phyloP scores from a whole-genome alignment of 208 protist species.

The Tritrichomonas foetus region DNA sequence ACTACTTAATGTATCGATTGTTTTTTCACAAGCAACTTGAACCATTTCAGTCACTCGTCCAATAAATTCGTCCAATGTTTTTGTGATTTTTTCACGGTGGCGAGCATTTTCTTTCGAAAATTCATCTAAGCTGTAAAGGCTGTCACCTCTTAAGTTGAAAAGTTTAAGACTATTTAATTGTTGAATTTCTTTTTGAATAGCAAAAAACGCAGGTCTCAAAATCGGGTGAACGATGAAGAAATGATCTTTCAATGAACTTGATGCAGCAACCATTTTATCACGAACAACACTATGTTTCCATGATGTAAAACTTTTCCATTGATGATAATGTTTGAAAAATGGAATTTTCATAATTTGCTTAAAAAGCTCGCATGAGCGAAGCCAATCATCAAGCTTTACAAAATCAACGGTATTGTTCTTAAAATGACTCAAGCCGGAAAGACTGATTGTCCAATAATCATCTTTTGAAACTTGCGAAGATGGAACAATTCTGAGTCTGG shows the following conservation, averaged over 20 bases:
- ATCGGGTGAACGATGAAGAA: not conserved
- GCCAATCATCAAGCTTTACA: not conserved
- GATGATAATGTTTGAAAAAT: constrained; percentile 42
- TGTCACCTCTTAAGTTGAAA: not conserved
- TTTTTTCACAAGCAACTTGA: constrained; percentile 34
- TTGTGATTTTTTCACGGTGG: not conserved
- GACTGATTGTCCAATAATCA: constrained; percentile 18
- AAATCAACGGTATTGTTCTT: constrained; percentile 4
- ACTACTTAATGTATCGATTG: constrained; percentile 3
- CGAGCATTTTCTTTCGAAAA: not conserved
- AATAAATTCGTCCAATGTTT: not conserved
- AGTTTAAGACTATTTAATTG: not conserved
- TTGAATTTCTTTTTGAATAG: constrained; percentile 31
- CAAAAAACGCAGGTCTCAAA: not conserved
- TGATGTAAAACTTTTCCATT: constrained; percentile 34
- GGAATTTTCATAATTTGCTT: constrained; percentile 30
- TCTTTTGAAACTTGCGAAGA: not conserved
- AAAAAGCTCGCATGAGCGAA: constrained; percentile 16
- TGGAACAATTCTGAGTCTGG: constrained; percentile 5
- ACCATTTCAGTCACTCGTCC: not conserved
- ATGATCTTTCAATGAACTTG: not conserved
- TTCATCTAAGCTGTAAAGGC: constrained; percentile 11
- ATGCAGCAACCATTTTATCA: not conserved
- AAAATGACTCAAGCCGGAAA: not conserved
- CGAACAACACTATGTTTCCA: not conserved